phyloP scores from a whole-genome alignment of 371 early-diverging fungal species.

The Syncephalastrum contaminatum region DNA sequence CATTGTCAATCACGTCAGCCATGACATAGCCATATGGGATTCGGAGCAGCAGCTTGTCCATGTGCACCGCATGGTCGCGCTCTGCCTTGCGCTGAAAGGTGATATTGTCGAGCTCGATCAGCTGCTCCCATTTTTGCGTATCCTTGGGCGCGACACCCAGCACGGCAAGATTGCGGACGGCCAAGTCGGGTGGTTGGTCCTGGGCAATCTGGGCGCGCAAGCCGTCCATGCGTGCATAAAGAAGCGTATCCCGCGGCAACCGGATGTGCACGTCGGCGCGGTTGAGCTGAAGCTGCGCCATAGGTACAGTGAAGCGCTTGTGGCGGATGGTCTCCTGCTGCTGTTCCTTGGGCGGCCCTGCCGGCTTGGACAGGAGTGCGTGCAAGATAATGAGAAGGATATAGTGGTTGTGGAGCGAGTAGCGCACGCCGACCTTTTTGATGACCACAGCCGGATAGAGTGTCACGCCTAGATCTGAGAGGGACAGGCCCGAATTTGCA shows the following conservation, averaged over 20 bases:
- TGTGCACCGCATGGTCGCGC: neutral
- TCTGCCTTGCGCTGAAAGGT: slow-evolving; percentile 21
- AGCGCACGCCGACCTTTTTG: slow-evolving; percentile 30
- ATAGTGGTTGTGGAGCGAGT: slow-evolving; percentile 32
- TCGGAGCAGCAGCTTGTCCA: slow-evolving; percentile 33
- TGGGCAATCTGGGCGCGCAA: slow-evolving; percentile 17
- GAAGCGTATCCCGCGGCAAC: slow-evolving; percentile 20
- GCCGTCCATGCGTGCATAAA: slow-evolving; percentile 35
- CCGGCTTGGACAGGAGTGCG: slow-evolving; percentile 1
- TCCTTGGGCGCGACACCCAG: slow-evolving; percentile 25
- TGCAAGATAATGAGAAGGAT: slow-evolving; percentile 16
- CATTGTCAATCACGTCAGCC: slow-evolving; percentile 40
- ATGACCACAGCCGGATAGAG: slow-evolving; percentile 20
- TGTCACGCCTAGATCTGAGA: neutral
- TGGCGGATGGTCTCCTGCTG: neutral
- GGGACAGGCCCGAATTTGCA: slow-evolving; percentile 11
- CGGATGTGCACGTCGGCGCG: slow-evolving; percentile 24
- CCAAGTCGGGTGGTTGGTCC: slow-evolving; percentile 7
- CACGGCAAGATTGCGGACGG: slow-evolving; percentile 23
- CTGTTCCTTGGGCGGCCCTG: neutral
- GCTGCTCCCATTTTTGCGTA: slow-evolving; percentile 36
- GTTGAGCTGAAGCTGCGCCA: slow-evolving; percentile 32
- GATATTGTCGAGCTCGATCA: slow-evolving; percentile 36
- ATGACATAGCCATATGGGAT: slow-evolving; percentile 41
- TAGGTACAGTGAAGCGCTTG: neutral